phyloP scores from a whole-genome alignment of 2,329 filamentous ascomycete genomes.

The Fusarium sp. region DNA sequence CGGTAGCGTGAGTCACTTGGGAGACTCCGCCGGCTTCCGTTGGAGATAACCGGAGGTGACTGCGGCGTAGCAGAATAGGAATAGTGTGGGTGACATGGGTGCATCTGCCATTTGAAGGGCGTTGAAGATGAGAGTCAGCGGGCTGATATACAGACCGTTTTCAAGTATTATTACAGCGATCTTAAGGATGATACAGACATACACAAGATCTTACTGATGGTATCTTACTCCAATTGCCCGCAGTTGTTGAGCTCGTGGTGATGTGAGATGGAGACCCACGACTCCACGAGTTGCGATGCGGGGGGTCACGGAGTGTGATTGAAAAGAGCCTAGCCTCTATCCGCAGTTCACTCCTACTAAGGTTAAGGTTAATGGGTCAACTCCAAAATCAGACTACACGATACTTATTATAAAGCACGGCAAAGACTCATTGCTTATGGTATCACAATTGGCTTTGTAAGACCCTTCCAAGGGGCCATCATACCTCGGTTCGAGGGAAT shows the following conservation, averaged over 20 bases:
- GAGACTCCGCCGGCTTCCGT: conserved; percentile 12
- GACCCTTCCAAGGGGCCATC: too few relatives aligned
- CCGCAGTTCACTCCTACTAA: not conserved
- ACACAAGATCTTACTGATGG: not conserved
- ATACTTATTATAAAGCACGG: not conserved
- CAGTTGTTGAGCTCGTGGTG: not conserved
- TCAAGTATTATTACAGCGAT: not conserved
- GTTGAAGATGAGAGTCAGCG: not conserved
- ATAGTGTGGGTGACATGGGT: conserved; percentile 28
- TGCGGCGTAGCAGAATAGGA: conserved; percentile 44
- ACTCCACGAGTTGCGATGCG: not conserved
- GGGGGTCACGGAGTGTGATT: not conserved
- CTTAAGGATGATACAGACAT: not conserved
- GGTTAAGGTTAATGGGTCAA: not conserved
- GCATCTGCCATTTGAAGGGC: not conserved
- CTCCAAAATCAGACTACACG: conserved; percentile 7
- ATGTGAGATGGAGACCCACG: not conserved
- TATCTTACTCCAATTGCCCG: too few relatives aligned
- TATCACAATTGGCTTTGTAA: conserved; percentile 2
- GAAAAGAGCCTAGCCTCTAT: conserved; percentile 9
- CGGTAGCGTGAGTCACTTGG: conserved; percentile 39
- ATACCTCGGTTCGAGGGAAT: not conserved
- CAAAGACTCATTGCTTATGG: not conserved
- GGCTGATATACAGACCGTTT: not conserved
- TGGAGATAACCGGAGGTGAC: conserved; percentile 9